Base-by-base conservation (phyloP, 2,329 filamentous ascomycete species). In the Ascochyta pisi region DNA sequence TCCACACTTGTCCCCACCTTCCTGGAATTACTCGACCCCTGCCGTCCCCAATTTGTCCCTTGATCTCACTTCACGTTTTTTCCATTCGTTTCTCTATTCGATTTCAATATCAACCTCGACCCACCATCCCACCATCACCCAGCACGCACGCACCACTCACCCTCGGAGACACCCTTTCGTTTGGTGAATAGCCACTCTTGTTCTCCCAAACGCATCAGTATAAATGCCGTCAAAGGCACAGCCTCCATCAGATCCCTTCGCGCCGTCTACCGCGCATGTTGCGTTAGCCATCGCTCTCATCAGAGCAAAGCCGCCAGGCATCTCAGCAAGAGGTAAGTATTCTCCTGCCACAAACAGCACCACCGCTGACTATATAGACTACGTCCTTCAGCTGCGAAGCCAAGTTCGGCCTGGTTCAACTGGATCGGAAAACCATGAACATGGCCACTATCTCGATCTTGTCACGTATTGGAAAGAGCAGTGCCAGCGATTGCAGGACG, bases 391-490 rank as follows among this genome's bases (percentile, higher is more conserved):
- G 54, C 73, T 81, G 7, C 71, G 74, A 23, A 61, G 68, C 40
- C 74, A 78, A 16, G 44, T 73, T n/a, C 66, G 69, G 41, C 65
- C 60, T 2, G 65, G 62, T 2, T 58, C 40, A 24, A 60, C 65
- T 15, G 55, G 65, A 1, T 54, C 60, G 23, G 51, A 68, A 3
- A 54, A 69, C 16, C 65, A 60, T 26, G 63, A 70, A 15, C 43
- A 59, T 0, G 62, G 71, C 37, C 68, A 63, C 9, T 73, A 78
- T 41, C 63, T 81, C 22, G 76, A 80, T 53, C 66, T 75, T 13
- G 73, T 75, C 10, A 61, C 71, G 4, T 79, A 73, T 52, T 80
- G 77, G 78, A 60, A 63, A 29, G 61, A 73, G 7, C 64, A 65
- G 39, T 71, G 60, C 37, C 57, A 63, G 16, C 48, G 50, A 22